Conservation (phyloP, 352 stramenopile species). For the Globisporangium iwayamae region DNA sequence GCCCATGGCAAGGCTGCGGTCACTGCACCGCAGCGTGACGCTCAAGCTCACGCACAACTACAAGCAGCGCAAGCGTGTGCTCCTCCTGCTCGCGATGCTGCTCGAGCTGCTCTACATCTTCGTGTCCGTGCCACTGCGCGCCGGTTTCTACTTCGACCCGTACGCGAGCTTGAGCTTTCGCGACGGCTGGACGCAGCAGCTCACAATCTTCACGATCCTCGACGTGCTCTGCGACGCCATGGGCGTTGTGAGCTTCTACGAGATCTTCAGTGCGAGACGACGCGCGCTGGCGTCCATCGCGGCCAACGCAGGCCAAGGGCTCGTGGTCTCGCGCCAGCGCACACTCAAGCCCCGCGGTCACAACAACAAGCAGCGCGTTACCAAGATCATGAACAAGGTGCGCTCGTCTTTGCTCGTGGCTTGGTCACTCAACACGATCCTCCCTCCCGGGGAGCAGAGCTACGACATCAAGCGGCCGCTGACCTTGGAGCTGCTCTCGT, state of each 20-base stretch:
- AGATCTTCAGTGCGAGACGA: slow-evolving; percentile 44
- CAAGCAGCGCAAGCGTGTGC: slow-evolving; percentile 16
- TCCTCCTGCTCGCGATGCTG: slow-evolving; percentile 22
- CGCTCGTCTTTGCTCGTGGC: slow-evolving; percentile 32
- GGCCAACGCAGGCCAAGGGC: slow-evolving; percentile 13
- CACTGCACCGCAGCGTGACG: neutral
- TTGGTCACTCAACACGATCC: slow-evolving; percentile 69
- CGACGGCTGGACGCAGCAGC: slow-evolving; percentile 34
- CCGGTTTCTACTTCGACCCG: slow-evolving; percentile 42
- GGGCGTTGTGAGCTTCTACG: slow-evolving; percentile 37
- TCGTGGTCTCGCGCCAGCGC: slow-evolving; percentile 22
- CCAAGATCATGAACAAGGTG: slow-evolving; percentile 22
- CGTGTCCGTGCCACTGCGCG: slow-evolving; percentile 33
- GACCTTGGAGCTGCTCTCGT: slow-evolving; percentile 41
- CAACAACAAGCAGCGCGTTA: slow-evolving; percentile 9
- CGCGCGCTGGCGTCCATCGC: slow-evolving; percentile 39
- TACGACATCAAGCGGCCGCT: slow-evolving; percentile 36
- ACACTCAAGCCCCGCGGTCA: neutral
- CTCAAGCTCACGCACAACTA: slow-evolving; percentile 2
- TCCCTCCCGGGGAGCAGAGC: slow-evolving; percentile 25
- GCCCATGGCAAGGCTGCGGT: neutral
- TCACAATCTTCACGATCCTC: slow-evolving; percentile 44
- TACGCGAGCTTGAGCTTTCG: slow-evolving; percentile 16
- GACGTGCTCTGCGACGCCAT: slow-evolving; percentile 51
- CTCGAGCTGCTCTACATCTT: slow-evolving; percentile 39